A percentile compares a stretch with the other conserved stretches of the same genome.
Conservation (phyloP, 1,284 basidiomycete species). For the Erythrobasidium hasegawianum region DNA sequence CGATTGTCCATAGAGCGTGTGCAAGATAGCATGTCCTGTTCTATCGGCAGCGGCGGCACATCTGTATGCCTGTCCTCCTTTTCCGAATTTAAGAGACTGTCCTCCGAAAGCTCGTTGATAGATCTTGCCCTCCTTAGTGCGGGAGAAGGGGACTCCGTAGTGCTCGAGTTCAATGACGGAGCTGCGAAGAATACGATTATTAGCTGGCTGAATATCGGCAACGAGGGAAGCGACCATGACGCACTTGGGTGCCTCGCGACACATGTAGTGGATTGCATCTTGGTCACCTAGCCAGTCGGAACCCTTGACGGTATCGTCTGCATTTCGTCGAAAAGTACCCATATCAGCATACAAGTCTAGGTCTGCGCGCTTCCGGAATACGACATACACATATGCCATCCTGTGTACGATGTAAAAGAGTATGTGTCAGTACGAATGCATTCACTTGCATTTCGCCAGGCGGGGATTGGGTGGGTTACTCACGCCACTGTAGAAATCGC, state of each 20-base stretch:
- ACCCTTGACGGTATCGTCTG: constrained; percentile 89
- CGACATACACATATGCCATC: constrained; percentile 89
- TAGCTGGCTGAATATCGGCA: constrained; percentile 6
- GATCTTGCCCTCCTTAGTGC: constrained; percentile 98
- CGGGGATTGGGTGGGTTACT: constrained; percentile 23
- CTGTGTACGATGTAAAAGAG: neutral
- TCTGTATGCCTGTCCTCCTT: constrained; percentile 98
- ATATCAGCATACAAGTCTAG: neutral
- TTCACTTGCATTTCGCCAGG: neutral
- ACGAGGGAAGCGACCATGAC: constrained; percentile 40
- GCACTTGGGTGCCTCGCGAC: constrained; percentile 85
- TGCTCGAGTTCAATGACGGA: constrained; percentile 75
- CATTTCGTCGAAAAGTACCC: neutral
- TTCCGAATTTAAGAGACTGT: constrained; percentile 94
- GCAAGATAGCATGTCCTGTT: constrained; percentile 96
- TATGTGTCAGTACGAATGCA: neutral
- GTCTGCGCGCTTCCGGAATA: neutral
- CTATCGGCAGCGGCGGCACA: constrained; percentile 98
- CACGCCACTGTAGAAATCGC: constrained; percentile 33
- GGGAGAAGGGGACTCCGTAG: constrained; percentile 97
- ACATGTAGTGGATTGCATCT: constrained; percentile 99
- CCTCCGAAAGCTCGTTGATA: constrained; percentile 99
- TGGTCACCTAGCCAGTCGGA: constrained; percentile 99
- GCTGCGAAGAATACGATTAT: neutral
- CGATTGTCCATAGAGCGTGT: constrained; percentile 93